Evolutionary conservation across 2,329 filamentous ascomycete genomes (phyloP).

Genomic region (Plenodomus biglobosus): DNA sequence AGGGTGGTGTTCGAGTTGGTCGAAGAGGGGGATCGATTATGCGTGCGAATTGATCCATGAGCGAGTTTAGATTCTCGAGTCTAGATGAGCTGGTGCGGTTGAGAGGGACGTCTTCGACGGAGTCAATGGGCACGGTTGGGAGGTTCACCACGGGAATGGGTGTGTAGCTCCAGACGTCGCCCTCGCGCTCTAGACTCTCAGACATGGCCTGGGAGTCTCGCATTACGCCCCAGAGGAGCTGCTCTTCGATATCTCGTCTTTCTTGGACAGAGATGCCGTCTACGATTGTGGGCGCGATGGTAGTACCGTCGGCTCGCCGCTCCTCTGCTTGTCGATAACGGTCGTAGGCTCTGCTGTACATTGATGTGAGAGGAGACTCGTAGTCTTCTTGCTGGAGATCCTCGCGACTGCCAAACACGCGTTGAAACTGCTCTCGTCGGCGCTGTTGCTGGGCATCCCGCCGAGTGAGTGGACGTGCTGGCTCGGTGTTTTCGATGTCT

Average conservation of each 20-base stretch:
- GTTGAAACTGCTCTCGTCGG: slow-evolving; percentile 30
- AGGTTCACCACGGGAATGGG: background rate
- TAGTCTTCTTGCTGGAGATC: slow-evolving; percentile 52
- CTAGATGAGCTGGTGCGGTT: too few relatives aligned
- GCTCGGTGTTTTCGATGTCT: slow-evolving; percentile 8
- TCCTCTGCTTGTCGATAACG: slow-evolving; percentile 49
- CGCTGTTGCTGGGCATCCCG: slow-evolving; percentile 24
- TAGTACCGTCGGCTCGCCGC: slow-evolving; percentile 26
- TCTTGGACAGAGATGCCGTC: slow-evolving; percentile 28
- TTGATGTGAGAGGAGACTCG: slow-evolving; percentile 51
- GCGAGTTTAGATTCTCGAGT: too few relatives aligned
- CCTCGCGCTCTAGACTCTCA: slow-evolving; percentile 15
- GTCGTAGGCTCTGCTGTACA: slow-evolving; percentile 50
- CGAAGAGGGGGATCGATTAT: too few relatives aligned
- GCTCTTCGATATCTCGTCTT: slow-evolving; percentile 35
- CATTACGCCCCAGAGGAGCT: slow-evolving; percentile 38
- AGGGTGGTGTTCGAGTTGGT: background rate
- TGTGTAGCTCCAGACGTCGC: slow-evolving; percentile 27
- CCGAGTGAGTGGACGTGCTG: slow-evolving; percentile 16
- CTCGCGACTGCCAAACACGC: slow-evolving; percentile 52
- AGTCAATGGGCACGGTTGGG: background rate
- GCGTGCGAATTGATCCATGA: too few relatives aligned
- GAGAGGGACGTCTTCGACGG: too few relatives aligned
- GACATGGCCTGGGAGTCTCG: slow-evolving; percentile 24
- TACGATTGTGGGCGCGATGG: slow-evolving; percentile 17